Evolutionary conservation across 106 monocot genomes (phyloP).

Genomic region (Acanthochlamys bracteata): DNA sequence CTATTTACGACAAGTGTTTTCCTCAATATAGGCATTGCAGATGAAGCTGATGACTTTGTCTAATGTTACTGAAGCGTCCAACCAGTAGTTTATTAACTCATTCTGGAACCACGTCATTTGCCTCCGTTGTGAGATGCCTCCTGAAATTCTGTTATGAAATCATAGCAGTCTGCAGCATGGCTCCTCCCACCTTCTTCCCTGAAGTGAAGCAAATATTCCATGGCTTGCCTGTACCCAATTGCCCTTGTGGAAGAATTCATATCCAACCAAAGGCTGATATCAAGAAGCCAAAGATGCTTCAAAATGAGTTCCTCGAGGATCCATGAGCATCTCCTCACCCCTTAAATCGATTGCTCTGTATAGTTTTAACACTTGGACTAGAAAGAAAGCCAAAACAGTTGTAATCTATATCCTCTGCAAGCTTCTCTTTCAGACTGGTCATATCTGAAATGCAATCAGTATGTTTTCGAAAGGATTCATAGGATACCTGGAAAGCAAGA

Average conservation of each 20-base stretch:
- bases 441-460: neutral
- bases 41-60: constrained; percentile 48
- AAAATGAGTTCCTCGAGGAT: constrained; percentile 47
- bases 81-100: constrained; percentile 70
- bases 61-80: constrained; percentile 66
- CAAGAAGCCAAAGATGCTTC: constrained; percentile 94
- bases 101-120: constrained; percentile 91
- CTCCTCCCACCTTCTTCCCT: constrained; percentile 46
- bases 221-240: constrained; percentile 88
- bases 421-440: neutral
- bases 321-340: constrained; percentile 85
- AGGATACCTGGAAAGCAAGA: constrained; percentile 60
- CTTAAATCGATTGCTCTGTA: constrained; percentile 78
- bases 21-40: constrained; percentile 30
- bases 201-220: constrained; percentile 68
- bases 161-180: constrained; percentile 32
- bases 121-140: constrained; percentile 85
- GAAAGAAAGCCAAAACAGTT: constrained; percentile 85
- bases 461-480: constrained; percentile 41
- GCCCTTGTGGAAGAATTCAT: constrained; percentile 77
- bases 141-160: constrained; percentile 63
- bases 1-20: constrained; percentile 38
- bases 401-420: constrained; percentile 47
- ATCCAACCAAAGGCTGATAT: constrained; percentile 56
- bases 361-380: constrained; percentile 46